phyloP scores from a whole-genome alignment of 257 asterid species.

The Lithospermum erythrorhizon region DNA sequence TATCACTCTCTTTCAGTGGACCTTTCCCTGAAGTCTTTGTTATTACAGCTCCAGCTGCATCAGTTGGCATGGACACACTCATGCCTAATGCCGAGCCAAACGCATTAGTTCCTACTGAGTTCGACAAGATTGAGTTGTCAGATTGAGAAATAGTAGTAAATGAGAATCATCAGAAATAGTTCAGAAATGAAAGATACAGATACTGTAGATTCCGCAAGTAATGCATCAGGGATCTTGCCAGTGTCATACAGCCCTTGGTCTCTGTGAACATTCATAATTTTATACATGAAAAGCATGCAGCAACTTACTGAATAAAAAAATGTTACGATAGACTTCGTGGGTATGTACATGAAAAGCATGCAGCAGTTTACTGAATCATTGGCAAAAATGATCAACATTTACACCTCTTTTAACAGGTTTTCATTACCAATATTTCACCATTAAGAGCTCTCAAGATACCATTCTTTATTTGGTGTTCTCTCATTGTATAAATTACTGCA shows the following conservation, averaged over 20 bases:
- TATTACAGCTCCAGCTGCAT: constrained; percentile 32
- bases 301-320: neutral
- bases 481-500: no score
- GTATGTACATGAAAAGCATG: constrained; percentile 51
- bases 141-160: constrained; percentile 70
- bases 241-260: constrained; percentile 13
- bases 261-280: constrained; percentile 23
- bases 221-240: neutral
- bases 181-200: neutral
- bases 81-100: constrained; percentile 25
- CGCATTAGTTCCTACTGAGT: constrained; percentile 28
- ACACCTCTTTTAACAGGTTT: no score
- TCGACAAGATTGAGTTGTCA: constrained; percentile 84
- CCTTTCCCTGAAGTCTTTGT: constrained; percentile 62
- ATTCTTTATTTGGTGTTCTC: no score
- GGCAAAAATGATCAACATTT: constrained; percentile 97
- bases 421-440: no score
- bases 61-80: constrained; percentile 2
- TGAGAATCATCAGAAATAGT: constrained; percentile 59
- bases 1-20: constrained; percentile 62
- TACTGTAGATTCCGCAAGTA: constrained; percentile 4
- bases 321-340: neutral
- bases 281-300: no score
- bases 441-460: no score
- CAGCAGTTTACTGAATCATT: constrained; percentile 90